These are phyloP conservation scores for Rhodotorula sp. DNA, from an alignment of 1,284 basidiomycete genomes.

Conservation along the genomic window DNA sequence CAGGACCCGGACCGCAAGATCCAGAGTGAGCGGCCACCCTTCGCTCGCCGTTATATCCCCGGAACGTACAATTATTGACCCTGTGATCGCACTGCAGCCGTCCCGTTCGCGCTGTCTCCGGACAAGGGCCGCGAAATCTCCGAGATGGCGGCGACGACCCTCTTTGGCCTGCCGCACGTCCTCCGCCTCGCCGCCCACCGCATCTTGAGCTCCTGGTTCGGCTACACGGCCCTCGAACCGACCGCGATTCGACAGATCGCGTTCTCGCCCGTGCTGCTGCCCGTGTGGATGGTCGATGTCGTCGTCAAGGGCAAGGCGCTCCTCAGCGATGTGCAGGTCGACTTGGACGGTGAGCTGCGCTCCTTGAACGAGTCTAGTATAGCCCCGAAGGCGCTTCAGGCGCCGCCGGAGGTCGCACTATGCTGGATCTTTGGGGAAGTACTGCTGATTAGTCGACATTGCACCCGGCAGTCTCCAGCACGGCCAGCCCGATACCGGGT, in stretches of 20 bases:
- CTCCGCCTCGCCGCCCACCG: constrained; percentile 16
- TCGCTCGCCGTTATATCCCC: not conserved
- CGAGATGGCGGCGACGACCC: constrained; percentile 19
- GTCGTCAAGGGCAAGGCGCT: constrained; percentile 20
- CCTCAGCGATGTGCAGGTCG: constrained; percentile 16
- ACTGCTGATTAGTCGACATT: too few relatives aligned
- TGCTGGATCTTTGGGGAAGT: too few relatives aligned
- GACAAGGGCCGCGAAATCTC: constrained; percentile 1
- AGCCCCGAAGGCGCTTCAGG: too few relatives aligned
- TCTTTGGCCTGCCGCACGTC: constrained; percentile 21
- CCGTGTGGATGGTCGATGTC: constrained; percentile 36
- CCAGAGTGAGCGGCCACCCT: constrained; percentile 2
- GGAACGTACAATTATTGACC: not conserved
- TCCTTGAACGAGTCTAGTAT: too few relatives aligned
- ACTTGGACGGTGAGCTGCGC: constrained; percentile 22
- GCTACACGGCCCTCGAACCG: constrained; percentile 3
- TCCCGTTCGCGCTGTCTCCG: constrained; percentile 24
- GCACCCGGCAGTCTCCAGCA: too few relatives aligned
- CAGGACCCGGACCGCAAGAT: constrained; percentile 1
- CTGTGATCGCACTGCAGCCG: not conserved
- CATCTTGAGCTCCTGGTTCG: constrained; percentile 19
- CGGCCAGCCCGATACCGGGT: constrained; percentile 15
- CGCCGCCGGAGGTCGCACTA: too few relatives aligned
- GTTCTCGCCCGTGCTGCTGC: constrained; percentile 23
- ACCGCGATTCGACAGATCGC: constrained; percentile 20